Evolutionary conservation across 1,284 basidiomycete species (phyloP).

Genomic region (Marasmius oreades): DNA sequence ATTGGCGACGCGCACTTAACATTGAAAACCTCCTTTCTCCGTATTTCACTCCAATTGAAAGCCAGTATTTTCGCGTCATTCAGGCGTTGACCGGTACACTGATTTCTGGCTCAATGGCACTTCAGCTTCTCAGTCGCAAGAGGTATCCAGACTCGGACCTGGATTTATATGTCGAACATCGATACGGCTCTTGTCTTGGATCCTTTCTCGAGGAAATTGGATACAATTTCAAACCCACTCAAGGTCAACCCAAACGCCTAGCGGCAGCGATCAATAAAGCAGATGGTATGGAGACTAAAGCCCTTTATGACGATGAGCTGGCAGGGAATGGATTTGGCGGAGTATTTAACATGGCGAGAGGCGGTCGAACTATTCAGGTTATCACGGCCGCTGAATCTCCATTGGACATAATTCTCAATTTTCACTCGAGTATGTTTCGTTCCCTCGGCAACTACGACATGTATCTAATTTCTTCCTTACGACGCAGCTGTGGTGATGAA

Average conservation of each 20-base stretch:
- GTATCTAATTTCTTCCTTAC: neutral
- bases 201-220: slow-evolving; percentile 15
- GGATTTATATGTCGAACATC: slow-evolving; percentile 31
- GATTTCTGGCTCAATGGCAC: slow-evolving; percentile 37
- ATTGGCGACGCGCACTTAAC: slow-evolving; percentile 3
- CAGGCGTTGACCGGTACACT: slow-evolving; percentile 29
- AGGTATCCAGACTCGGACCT: slow-evolving; percentile 31
- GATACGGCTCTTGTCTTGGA: slow-evolving; percentile 15
- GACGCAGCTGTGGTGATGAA: slow-evolving; percentile 21
- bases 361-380: slow-evolving; percentile 12
- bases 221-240: slow-evolving; percentile 15
- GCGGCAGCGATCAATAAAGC: neutral
- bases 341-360: slow-evolving; percentile 11
- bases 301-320: neutral
- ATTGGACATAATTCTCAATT: slow-evolving; percentile 13
- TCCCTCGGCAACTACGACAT: neutral
- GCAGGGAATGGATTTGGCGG: slow-evolving; percentile 4
- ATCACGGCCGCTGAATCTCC: slow-evolving; percentile 10
- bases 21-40: slow-evolving; percentile 18
- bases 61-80: slow-evolving; percentile 25
- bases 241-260: neutral
- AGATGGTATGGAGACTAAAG: neutral
- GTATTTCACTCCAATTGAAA: slow-evolving; percentile 22
- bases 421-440: slow-evolving; percentile 18
- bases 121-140: slow-evolving; percentile 34